Conservation (phyloP, 192 early-diverging fungal species). For the Linnemannia exigua region DNA sequence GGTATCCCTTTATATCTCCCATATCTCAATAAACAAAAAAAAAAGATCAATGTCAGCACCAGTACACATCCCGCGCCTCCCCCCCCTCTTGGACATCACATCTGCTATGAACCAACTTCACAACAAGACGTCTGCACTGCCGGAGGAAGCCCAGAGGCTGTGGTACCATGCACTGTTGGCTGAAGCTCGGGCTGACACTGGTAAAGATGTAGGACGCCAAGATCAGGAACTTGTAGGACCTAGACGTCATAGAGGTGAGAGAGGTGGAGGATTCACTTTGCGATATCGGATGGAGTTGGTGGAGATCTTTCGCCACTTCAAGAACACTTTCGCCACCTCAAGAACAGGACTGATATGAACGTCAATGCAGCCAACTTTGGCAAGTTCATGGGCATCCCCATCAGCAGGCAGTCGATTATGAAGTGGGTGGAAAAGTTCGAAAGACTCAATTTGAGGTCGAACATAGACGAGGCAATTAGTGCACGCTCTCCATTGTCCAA, state of each 20-base stretch:
- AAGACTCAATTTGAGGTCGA: neutral
- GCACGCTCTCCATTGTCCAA: neutral
- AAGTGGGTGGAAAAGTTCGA: neutral
- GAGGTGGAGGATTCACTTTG: neutral
- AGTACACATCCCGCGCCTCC: too few relatives aligned
- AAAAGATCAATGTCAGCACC: too few relatives aligned
- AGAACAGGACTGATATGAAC: neutral
- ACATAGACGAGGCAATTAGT: neutral
- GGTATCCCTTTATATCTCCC: too few relatives aligned
- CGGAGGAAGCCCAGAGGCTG: too few relatives aligned
- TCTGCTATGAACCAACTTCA: too few relatives aligned
- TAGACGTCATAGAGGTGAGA: neutral
- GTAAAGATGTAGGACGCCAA: too few relatives aligned
- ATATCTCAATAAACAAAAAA: too few relatives aligned
- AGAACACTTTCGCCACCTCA: neutral
- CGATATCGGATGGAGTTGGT: neutral
- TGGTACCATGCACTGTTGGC: neutral
- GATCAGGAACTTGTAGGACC: neutral
- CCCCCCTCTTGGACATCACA: too few relatives aligned
- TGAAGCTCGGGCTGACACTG: neutral
- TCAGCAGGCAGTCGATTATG: neutral
- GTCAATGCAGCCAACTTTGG: neutral
- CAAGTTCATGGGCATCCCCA: neutral
- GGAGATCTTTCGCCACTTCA: neutral
- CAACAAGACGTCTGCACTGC: too few relatives aligned